Conservation (phyloP, 495 filamentous ascomycete species). For the Amorphotheca resinae region DNA sequence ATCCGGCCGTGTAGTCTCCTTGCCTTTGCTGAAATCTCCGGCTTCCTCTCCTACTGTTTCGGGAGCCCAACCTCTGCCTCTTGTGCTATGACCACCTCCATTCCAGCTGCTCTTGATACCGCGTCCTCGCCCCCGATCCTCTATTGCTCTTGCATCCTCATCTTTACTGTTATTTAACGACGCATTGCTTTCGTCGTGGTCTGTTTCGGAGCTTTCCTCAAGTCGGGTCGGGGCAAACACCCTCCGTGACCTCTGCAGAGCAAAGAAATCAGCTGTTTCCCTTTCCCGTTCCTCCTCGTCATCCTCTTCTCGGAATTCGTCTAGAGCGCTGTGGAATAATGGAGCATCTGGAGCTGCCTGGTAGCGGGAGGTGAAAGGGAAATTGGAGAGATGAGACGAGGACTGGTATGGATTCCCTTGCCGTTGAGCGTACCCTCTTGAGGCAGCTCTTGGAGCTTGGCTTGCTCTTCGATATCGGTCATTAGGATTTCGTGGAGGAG, state of each 20-base stretch:
- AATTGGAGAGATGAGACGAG: constrained; percentile 56
- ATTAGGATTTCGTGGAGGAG: constrained; percentile 30
- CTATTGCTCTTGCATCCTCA: constrained; percentile 21
- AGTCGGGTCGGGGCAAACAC: constrained; percentile 72
- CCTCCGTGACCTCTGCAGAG: constrained; percentile 74
- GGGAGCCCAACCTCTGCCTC: constrained; percentile 17
- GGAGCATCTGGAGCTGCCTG: constrained; percentile 58
- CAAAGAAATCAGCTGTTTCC: constrained; percentile 87
- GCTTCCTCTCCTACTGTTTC: constrained; percentile 30
- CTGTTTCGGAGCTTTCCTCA: constrained; percentile 69
- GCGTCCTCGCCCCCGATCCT: constrained; percentile 33
- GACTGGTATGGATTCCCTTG: constrained; percentile 59
- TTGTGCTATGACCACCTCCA: constrained; percentile 34
- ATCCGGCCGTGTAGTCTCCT: constrained; percentile 28
- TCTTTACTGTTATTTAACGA: constrained; percentile 42
- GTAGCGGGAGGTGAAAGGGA: constrained; percentile 67
- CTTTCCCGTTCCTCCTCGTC: constrained; percentile 84
- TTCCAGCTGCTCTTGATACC: constrained; percentile 53
- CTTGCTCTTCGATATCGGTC: constrained; percentile 27
- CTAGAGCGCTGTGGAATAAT: constrained; percentile 71
- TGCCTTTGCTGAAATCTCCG: constrained; percentile 34
- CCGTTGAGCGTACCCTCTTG: constrained; percentile 14
- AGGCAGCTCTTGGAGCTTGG: constrained; percentile 8
- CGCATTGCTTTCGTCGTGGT: constrained; percentile 48
- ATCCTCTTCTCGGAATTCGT: constrained; percentile 77